Evolutionary conservation across 495 filamentous ascomycete species (phyloP).

Genomic region (Aspergillus panamensis): DNA sequence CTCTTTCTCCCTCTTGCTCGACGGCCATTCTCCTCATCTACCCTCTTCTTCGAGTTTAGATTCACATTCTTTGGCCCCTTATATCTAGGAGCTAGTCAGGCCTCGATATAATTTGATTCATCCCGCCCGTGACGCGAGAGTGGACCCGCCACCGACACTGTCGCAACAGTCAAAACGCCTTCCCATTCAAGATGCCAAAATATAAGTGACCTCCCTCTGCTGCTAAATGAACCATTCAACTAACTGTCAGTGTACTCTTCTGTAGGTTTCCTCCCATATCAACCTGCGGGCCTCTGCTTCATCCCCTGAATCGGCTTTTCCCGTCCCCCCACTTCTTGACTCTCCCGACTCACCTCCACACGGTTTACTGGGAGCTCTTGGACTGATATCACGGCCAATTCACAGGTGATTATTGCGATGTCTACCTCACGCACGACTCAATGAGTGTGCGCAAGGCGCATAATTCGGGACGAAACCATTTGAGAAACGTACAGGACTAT

Average conservation of each 20-base stretch:
- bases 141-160: slow-evolving; percentile 24
- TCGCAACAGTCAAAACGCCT: slow-evolving; percentile 20
- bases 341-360: neutral
- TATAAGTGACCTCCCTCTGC: slow-evolving; percentile 54
- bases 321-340: slow-evolving; percentile 2
- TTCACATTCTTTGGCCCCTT: too few species aligned
- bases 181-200: slow-evolving; percentile 64
- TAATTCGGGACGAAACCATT: slow-evolving; percentile 92
- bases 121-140: slow-evolving; percentile 15
- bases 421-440: slow-evolving; percentile 99
- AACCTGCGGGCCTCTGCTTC: slow-evolving; percentile 11
- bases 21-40: too few species aligned
- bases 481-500: slow-evolving; percentile 96
- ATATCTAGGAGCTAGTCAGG: too few species aligned
- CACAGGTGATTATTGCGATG: slow-evolving; percentile 98
- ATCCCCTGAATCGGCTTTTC: neutral
- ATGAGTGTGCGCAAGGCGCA: slow-evolving; percentile 99
- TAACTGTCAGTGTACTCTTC: slow-evolving; percentile 61
- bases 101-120: neutral
- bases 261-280: slow-evolving; percentile 49
- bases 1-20: too few species aligned
- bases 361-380: slow-evolving; percentile 1
- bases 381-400: slow-evolving; percentile 16
- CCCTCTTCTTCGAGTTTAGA: too few species aligned
- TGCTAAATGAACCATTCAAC: slow-evolving; percentile 25